Evolutionary conservation across 78 protist species (phyloP).

Genomic region (Planoprotostelium fungivorum): DNA sequence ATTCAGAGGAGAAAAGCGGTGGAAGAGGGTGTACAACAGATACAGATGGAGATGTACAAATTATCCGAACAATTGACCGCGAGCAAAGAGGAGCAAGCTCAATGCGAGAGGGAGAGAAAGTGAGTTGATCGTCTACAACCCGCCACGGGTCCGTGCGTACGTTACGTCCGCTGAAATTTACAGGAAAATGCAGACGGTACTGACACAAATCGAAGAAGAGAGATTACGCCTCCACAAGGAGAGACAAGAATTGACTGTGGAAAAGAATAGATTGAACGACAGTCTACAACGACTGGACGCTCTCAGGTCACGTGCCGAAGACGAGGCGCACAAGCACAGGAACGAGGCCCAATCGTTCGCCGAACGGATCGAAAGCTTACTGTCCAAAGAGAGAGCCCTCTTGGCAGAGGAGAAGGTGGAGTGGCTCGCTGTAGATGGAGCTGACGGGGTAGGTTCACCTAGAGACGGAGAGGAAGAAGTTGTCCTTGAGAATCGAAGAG

Average conservation of each 20-base stretch:
- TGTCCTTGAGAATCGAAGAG: not conserved
- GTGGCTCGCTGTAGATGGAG: not conserved
- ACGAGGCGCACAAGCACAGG: not conserved
- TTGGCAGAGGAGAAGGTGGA: not conserved
- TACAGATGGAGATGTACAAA: not conserved
- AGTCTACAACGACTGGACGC: not conserved
- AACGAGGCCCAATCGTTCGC: not conserved
- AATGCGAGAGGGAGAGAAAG: not conserved
- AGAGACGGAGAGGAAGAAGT: not conserved
- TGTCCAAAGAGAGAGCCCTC: not conserved
- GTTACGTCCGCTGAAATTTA: not conserved
- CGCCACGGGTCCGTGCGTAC: not conserved
- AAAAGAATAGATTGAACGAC: not conserved
- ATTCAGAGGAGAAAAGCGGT: not conserved
- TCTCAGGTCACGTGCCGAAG: not conserved
- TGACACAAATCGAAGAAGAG: not conserved
- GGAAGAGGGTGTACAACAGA: not conserved
- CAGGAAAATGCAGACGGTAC: not conserved
- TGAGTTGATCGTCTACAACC: not conserved
- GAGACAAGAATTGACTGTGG: not conserved
- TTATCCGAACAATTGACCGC: not conserved
- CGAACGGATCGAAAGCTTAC: not conserved
- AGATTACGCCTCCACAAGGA: not conserved
- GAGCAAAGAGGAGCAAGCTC: not conserved
- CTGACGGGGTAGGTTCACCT: not conserved